Evolutionary conservation across 2,329 filamentous ascomycete species (phyloP).

Genomic region (Verticillium albo-atrum): DNA sequence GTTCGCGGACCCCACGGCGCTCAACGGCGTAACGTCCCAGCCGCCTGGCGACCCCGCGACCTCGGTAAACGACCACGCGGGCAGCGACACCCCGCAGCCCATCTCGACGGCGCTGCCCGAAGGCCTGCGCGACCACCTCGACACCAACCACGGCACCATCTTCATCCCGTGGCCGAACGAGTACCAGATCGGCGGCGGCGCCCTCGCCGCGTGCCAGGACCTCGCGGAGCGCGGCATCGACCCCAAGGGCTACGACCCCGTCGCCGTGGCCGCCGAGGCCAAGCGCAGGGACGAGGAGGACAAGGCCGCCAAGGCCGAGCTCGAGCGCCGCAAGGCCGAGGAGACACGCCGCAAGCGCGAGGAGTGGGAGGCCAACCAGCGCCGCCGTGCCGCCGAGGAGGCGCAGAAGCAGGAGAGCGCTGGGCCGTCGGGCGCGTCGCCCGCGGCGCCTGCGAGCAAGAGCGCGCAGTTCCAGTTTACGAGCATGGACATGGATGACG

Average conservation of each 20-base stretch:
- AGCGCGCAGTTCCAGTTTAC: slow-evolving; percentile 55
- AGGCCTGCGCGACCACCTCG: slow-evolving; percentile 43
- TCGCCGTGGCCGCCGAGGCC: slow-evolving; percentile 46
- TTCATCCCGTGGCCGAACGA: slow-evolving; percentile 77
- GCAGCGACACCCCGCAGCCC: slow-evolving; percentile 14
- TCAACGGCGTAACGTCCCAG: slow-evolving; percentile 17
- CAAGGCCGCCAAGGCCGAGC: slow-evolving; percentile 24
- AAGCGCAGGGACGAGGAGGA: slow-evolving; percentile 47
- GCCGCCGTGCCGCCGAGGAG: slow-evolving; percentile 33
- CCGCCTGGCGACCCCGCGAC: slow-evolving; percentile 16
- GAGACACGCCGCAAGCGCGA: slow-evolving; percentile 44
- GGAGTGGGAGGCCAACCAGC: slow-evolving; percentile 25
- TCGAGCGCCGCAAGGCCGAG: slow-evolving; percentile 30
- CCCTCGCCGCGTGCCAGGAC: slow-evolving; percentile 59
- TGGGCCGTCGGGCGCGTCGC: slow-evolving; percentile 25
- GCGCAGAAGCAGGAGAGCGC: slow-evolving; percentile 33
- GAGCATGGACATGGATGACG: slow-evolving; percentile 48
- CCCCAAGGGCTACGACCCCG: slow-evolving; percentile 55
- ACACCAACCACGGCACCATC: slow-evolving; percentile 50
- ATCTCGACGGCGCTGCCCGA: slow-evolving; percentile 40
- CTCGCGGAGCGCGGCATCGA: slow-evolving; percentile 60
- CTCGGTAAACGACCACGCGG: too few relatives aligned
- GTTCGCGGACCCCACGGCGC: slow-evolving; percentile 10
- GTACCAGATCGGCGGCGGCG: slow-evolving; percentile 63
- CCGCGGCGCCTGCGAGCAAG: slow-evolving; percentile 22